phyloP scores from a whole-genome alignment of 2,329 filamentous ascomycete genomes.

The Mycogone perniciosa region DNA sequence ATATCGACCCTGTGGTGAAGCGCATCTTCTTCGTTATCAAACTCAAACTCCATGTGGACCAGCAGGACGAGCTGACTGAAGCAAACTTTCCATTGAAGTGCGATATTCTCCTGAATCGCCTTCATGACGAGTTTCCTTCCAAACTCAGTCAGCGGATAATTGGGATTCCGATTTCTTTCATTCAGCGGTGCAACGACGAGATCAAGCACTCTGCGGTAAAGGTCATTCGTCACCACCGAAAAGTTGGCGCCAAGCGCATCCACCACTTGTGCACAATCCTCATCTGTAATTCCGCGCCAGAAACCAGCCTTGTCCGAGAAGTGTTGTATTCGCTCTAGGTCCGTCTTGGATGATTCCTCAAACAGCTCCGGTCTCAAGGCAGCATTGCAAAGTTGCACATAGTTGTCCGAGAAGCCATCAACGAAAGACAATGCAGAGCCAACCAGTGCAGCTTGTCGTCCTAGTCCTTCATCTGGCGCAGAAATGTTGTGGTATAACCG shows the following conservation, averaged over 20 bases:
- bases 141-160: slow-evolving; percentile 61
- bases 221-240: slow-evolving; percentile 48
- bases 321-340: slow-evolving; percentile 66
- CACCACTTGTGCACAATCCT: slow-evolving; percentile 66
- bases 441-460: slow-evolving; percentile 56
- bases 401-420: slow-evolving; percentile 61
- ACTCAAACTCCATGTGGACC: slow-evolving; percentile 79
- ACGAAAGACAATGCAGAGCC: slow-evolving; percentile 64
- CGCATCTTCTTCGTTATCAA: slow-evolving; percentile 65
- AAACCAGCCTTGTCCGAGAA: slow-evolving; percentile 78
- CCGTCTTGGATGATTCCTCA: slow-evolving; percentile 62
- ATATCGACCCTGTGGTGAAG: slow-evolving; percentile 57
- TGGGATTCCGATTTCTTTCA: slow-evolving; percentile 38
- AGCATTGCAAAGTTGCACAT: slow-evolving; percentile 60
- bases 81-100: slow-evolving; percentile 65
- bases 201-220: slow-evolving; percentile 47
- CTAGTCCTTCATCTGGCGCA: slow-evolving; percentile 45
- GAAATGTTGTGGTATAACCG: slow-evolving; percentile 62
- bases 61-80: slow-evolving; percentile 78
- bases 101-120: slow-evolving; percentile 71
- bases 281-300: slow-evolving; percentile 71
- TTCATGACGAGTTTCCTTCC: slow-evolving; percentile 69
- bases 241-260: slow-evolving; percentile 60
- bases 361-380: slow-evolving; percentile 68
- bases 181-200: slow-evolving; percentile 42